Evolutionary conservation across 148 eudicot genomes (phyloP).

Genomic region (Selenicereus undatus): DNA sequence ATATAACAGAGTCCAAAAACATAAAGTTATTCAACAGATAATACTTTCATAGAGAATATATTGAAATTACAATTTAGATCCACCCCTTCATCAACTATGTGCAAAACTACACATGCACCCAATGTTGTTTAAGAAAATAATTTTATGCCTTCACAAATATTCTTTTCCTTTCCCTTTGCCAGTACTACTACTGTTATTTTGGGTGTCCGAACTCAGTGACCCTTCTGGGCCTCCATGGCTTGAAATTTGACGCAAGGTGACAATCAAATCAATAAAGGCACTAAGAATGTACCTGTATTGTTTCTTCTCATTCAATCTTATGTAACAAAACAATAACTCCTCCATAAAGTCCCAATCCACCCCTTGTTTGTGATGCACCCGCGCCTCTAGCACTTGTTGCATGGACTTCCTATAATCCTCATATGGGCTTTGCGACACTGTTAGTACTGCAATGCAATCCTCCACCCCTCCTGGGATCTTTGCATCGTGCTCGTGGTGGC

Average conservation of each 20-base stretch:
- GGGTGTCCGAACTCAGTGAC: constrained; percentile 4
- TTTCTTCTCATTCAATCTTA: constrained; percentile 65
- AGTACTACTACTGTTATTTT: background rate
- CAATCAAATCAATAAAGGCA: constrained; percentile 60
- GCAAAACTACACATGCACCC: background rate
- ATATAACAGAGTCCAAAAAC: too few relatives aligned
- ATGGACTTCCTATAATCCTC: constrained; percentile 66
- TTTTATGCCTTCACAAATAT: background rate
- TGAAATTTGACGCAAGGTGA: constrained; percentile 29
- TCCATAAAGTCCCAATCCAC: constrained; percentile 83
- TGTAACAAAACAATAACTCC: constrained; percentile 57
- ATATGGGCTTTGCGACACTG: constrained; percentile 51
- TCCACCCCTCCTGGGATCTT: constrained; percentile 26
- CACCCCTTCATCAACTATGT: background rate
- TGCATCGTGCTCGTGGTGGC: background rate
- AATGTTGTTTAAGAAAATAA: background rate
- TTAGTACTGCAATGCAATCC: constrained; percentile 52
- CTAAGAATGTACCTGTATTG: constrained; percentile 48
- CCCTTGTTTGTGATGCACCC: constrained; percentile 28
- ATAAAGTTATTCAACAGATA: background rate
- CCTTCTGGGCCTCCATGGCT: constrained; percentile 16
- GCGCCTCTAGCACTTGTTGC: constrained; percentile 57
- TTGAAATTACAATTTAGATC: background rate
- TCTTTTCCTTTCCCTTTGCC: constrained; percentile 7
- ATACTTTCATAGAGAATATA: background rate